Evolutionary conservation across 352 stramenopile genomes (phyloP), one percentile per base, ranked within the genome.

Genomic region (Pythium apleroticum): DNA sequence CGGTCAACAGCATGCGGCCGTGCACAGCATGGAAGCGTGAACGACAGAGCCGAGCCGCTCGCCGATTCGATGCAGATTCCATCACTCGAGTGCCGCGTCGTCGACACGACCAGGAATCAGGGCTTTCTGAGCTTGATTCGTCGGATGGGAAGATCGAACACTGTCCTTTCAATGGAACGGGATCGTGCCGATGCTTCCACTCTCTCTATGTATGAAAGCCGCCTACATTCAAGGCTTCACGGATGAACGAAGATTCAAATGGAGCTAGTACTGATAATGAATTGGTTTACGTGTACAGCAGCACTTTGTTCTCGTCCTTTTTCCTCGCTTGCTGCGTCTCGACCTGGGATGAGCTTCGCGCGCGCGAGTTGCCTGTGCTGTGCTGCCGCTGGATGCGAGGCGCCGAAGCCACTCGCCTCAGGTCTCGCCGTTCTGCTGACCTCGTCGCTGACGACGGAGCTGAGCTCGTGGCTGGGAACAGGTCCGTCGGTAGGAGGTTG

Each of bases 401-500:
- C 17, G 60, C 37, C 12, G 60, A 60, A 2, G 27, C 15, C 27
- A 45, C 60, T 24, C 60, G 60, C 9, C 52, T 24, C 52, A 66
- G 22, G 8, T 27, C 28, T 19, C 27, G 39, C 12, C 19, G 27
- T 25, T 48, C 39, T 11, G 17, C n/a, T 24, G 20, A 41, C 19
- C 11, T 52, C 24, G 46, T 11, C 7, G 7, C 43, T 12, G 43
- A 50, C 4, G 43, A 50, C 12, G 57, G 43, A 19, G 22, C 43
- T 12, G 43, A 27, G 43, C 35, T n/a, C 37, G 20, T 33, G 1
- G 4, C n/a, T 7, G 50, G 28, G 20, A 60, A 54, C 3, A 60
- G 33, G 31, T 64, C 63, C 10, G 45, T 30, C 12, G 63, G 48
- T 15, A 69, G 48, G 1, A 64, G 41, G 30, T 52, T 53, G 39